phyloP scores from a whole-genome alignment of 2,329 filamentous ascomycete genomes.

The Calonectria pseudoreteaudii region DNA sequence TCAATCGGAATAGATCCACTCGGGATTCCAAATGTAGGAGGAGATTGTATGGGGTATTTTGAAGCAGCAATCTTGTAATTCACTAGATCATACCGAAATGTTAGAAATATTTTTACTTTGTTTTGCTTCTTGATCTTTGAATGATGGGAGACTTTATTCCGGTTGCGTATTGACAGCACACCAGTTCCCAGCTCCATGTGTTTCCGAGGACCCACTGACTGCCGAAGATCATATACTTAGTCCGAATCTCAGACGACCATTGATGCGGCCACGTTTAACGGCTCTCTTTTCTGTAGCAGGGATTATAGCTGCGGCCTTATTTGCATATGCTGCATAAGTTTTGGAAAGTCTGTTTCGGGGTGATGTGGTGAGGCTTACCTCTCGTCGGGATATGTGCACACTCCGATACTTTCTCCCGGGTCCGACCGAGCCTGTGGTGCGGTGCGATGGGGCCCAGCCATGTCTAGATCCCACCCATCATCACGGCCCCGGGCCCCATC shows the following conservation, averaged over 20 bases:
- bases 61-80: neutral
- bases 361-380: neutral
- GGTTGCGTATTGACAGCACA: neutral
- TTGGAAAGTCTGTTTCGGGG: neutral
- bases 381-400: neutral
- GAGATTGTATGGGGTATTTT: too few species aligned
- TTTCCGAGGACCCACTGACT: neutral
- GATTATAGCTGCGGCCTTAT: neutral
- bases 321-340: neutral
- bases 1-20: neutral
- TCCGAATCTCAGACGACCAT: neutral
- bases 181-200: neutral
- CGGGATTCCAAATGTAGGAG: neutral
- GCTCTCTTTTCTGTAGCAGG: slow-evolving; percentile 1
- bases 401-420: slow-evolving; percentile 7
- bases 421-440: slow-evolving; percentile 11
- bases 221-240: slow-evolving; percentile 8
- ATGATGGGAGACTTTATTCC: neutral
- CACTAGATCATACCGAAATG: neutral
- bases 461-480: too few species aligned
- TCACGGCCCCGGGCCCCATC: too few species aligned
- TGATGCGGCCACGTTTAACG: slow-evolving; percentile 8
- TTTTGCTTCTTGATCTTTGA: neutral
- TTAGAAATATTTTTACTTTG: neutral
- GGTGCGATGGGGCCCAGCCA: too few species aligned